Base-by-base conservation (phyloP, 73 alveolate species). In the Blepharisma stoltei region DNA sequence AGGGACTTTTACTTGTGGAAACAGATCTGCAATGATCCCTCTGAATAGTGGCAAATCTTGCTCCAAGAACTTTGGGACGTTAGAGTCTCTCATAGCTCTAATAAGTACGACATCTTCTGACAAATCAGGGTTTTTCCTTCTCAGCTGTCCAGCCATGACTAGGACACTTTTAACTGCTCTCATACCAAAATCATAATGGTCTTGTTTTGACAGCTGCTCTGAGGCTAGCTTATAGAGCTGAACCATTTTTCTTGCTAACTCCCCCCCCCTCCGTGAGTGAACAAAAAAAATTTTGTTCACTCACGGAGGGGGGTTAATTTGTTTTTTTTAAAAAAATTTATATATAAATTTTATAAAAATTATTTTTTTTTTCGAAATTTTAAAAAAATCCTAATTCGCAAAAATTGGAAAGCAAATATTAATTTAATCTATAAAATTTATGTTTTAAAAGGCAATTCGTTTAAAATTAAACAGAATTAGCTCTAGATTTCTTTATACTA, bases 11-110 rank as follows among this genome's bases (percentile, higher is more conserved):
- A 84, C 98, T 32, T 90, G 95, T 6, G 98, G 99, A 92, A 93
- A 95, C 78, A 95, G 80, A 32, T 83, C 90, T 6, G 85, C 48
- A 53, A 98, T 97, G 67, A 98, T 98, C 79, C 99, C 99, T 76
- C 90, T 93, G 85, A 98, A 98, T 52, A 98, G 88, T 47, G 99
- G 99, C 32, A 98, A 83, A 90, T 98, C 99, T 50, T 94, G 99
- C 81, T 95, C 98, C 73, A 98, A 86, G 93, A 98, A 98, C 95
- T 98, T 97, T 60, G 99, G 99, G 7, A 97, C 97, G 79, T 97
- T 97, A 54, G 99, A 94, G 81, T 97, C 99, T 80, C 98, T 96
- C 99, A 97, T 92, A 18, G 99, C 99, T 52, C 99, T 83, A 76
- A 97, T 96, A 46, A 97, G 97, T 47, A 97, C 98, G 60, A 94